Base-by-base conservation (phyloP, 768 basidiomycete species). In the Lepiota brunneoincarnata region DNA sequence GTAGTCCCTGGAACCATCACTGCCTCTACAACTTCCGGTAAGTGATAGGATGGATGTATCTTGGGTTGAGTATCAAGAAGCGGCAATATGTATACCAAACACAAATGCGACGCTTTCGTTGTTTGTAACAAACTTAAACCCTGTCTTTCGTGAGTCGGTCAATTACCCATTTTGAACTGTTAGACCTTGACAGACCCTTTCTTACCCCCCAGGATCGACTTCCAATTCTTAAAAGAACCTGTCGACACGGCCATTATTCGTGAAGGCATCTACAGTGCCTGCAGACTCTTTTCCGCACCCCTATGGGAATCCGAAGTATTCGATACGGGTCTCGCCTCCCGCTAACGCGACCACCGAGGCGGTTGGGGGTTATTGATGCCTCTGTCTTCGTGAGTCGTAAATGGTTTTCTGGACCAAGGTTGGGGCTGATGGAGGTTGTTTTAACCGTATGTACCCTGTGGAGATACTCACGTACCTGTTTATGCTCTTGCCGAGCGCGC, bases 201-300 rank as follows among this genome's bases (percentile, higher is more conserved):
- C 62, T 66, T 67, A 26, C 34, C 62, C 18, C 79, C 80, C 0
- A 50, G 64, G 15, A 77, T 81, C 64, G 70, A 79, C 60, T 73
- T 76, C 1, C 45, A 50, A 9, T 20, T 57, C 26, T 69, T 74
- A 39, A 55, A 39, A 18, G 43, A 49, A 6, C 49, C 49, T 7
- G 41, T 64, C 49, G 69, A 69, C 51, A 48, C 63, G 18, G 46
- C 51, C 20, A 59, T 61, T 10, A 57, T 70, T 39, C 57, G 57
- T n/a, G 55, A 63, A 44, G 62, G 46, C 3, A 51, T 69, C 41
- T 50, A 56, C 17, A 59, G 51, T 7, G 59, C 58, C 0, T 47
- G 43, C 4, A 41, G 49, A 10, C 66, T 71, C 46, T 34, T 64
- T 15, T 12, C 58, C 7, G 64, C 63, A 7, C 44, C 59, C 11